Evolutionary conservation across 2,329 filamentous ascomycete genomes (phyloP).

Genomic region (Phyllosticta paracitricarpa): DNA sequence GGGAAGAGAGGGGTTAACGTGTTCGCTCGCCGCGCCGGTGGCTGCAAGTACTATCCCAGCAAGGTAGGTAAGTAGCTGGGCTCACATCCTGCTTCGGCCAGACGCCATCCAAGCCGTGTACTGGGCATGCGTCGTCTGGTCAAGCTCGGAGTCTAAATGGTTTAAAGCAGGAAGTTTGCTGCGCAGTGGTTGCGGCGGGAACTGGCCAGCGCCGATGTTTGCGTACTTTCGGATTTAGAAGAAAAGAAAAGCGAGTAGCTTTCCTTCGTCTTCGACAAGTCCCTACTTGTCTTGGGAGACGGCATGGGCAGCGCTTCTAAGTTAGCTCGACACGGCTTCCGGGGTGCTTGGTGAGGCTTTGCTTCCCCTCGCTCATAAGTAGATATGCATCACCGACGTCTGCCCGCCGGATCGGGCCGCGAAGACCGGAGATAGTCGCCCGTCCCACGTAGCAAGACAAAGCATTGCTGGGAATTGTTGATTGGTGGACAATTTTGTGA

Average conservation of each 20-base stretch:
- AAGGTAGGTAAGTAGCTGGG: not conserved
- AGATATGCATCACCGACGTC: not conserved
- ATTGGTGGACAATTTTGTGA: not conserved
- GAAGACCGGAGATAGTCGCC: not conserved
- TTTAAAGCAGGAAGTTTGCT: too few species aligned
- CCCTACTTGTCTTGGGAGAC: too few species aligned
- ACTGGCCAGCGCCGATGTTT: too few species aligned
- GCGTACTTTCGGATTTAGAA: too few species aligned
- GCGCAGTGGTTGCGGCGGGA: too few species aligned
- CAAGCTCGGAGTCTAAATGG: not conserved
- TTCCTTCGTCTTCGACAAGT: too few species aligned
- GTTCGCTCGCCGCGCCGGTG: not conserved
- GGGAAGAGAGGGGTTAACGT: not conserved
- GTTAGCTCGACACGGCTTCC: not conserved
- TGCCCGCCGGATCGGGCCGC: not conserved
- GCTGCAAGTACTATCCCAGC: not conserved
- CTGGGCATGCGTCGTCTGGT: not conserved
- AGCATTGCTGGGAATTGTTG: not conserved
- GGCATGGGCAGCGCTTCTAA: too few species aligned
- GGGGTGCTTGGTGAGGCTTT: not conserved
- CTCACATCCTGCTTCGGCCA: not conserved
- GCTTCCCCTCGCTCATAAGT: not conserved
- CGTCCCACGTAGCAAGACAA: not conserved
- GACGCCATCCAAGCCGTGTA: not conserved
- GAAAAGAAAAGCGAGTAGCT: too few species aligned